phyloP scores from a whole-genome alignment of 2,329 filamentous ascomycete species.

The Ilyonectria sp. region DNA sequence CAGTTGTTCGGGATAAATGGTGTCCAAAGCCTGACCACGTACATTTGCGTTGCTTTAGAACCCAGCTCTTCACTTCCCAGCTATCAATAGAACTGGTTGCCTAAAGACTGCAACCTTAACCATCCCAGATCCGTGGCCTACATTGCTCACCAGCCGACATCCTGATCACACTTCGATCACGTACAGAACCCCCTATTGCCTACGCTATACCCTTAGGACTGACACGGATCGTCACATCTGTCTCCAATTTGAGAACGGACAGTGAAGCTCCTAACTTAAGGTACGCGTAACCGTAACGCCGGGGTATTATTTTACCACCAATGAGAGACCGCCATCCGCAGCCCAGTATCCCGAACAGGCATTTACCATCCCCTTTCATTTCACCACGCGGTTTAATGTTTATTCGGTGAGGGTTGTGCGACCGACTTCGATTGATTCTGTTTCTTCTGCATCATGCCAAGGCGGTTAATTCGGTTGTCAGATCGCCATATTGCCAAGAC shows the following conservation, averaged over 20 bases:
- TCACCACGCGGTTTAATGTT: conserved; percentile 1
- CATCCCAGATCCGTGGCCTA: too few species aligned
- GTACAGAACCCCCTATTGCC: too few species aligned
- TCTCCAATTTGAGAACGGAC: conserved; percentile 4
- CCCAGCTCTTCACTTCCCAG: too few species aligned
- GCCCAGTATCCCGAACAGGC: neutral
- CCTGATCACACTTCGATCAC: too few species aligned
- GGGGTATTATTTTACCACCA: conserved; percentile 1
- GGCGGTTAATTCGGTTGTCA: conserved; percentile 1
- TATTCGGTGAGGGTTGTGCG: neutral
- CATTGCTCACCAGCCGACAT: too few species aligned
- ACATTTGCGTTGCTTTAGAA: too few species aligned
- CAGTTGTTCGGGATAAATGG: too few species aligned
- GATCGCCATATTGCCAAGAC: conserved; percentile 6
- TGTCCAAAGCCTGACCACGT: too few species aligned
- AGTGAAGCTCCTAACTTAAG: neutral
- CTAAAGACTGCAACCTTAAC: too few species aligned
- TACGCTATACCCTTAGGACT: too few species aligned
- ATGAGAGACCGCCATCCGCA: neutral
- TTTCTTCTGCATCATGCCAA: conserved; percentile 9
- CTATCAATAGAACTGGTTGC: too few species aligned
- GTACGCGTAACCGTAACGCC: neutral
- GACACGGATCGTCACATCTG: neutral
- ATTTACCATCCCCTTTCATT: neutral
- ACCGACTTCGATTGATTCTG: neutral